Percentiles rank a stretch among this genome's conserved stretches.
phyloP scores from a whole-genome alignment of 2,329 filamentous ascomycete species.

The Dactylonectria macrodidyma region DNA sequence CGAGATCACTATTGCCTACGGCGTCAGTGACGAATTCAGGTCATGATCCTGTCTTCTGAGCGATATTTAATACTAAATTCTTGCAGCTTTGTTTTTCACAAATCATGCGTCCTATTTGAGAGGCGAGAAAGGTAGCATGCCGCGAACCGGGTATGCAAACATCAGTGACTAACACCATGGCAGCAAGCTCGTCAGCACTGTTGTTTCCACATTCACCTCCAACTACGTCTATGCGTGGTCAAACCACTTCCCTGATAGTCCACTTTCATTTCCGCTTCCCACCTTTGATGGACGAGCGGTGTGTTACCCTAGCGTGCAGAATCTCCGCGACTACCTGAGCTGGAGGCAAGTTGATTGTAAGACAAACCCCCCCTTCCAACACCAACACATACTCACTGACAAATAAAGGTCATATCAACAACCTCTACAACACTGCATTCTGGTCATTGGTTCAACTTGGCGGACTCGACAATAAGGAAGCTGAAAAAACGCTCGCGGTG shows the following conservation, averaged over 20 bases:
- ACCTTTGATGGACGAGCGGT: slow-evolving; percentile 95
- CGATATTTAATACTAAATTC: slow-evolving; percentile 16
- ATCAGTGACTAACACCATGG: slow-evolving; percentile 28
- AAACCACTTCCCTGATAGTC: slow-evolving; percentile 78
- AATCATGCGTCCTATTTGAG: slow-evolving; percentile 86
- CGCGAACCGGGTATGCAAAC: not conserved
- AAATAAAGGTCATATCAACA: slow-evolving; percentile 89
- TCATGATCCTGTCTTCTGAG: slow-evolving; percentile 45
- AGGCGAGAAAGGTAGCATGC: slow-evolving; percentile 79
- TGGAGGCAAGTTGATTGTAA: slow-evolving; percentile 97
- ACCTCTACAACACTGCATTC: slow-evolving; percentile 97
- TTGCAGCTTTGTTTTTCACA: slow-evolving; percentile 88
- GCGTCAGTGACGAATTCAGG: slow-evolving; percentile 95
- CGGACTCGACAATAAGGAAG: slow-evolving; percentile 81
- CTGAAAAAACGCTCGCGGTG: slow-evolving; percentile 85
- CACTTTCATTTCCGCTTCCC: slow-evolving; percentile 81
- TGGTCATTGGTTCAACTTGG: slow-evolving; percentile 89
- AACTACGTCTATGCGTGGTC: slow-evolving; percentile 90
- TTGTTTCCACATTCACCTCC: slow-evolving; percentile 93
- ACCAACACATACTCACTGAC: slow-evolving; percentile 32
- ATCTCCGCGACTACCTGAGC: slow-evolving; percentile 93
- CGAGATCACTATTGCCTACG: slow-evolving; percentile 90
- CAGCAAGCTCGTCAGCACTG: slow-evolving; percentile 91
- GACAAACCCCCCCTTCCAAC: slow-evolving; percentile 47
- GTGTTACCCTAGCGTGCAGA: slow-evolving; percentile 85